Base-by-base conservation (phyloP, 371 early-diverging fungal genomes). In the Mucor circinelloides region DNA sequence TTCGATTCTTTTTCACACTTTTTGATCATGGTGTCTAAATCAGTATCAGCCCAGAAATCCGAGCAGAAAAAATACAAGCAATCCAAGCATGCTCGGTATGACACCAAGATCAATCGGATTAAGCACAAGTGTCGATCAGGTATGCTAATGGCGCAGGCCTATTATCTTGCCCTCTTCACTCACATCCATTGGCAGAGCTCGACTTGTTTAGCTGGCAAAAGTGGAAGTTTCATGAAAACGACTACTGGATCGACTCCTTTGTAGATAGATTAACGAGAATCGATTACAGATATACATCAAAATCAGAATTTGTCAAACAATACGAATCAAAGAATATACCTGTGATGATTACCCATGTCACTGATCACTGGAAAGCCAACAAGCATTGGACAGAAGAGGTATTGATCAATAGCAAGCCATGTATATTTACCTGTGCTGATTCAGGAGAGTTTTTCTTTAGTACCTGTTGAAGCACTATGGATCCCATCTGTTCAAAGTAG, bases 401-500 rank as follows among this genome's bases (percentile, higher is more conserved):
- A 77, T 55, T 58, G 3, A 0, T 17, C 0, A 30, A 17, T 17
- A 12, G 3, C 2, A 40, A 44, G 28, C 30, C 8, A 25, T 32
- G 7, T 6, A 44, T 44, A 17, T 44, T 44, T n/a, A n/a, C n/a
- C n/a, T n/a, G n/a, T n/a, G n/a, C n/a, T n/a, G n/a, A n/a, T n/a
- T n/a, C n/a, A n/a, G n/a, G n/a, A n/a, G n/a, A n/a, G n/a, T n/a
- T n/a, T n/a, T n/a, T 34, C 17, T 32, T 10, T 58, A 88, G 89
- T 75, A 77, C 15, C 78, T 90, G 32, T 30, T 82, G 21, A 75
- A 75, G 52, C 74, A 81, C 25, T 90, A 87, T 63, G 79, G 79
- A 7, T 76, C 85, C 25, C 87, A 93, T 66, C 80, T 86, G 56
- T 93, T 93, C 77, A 93, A 92, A 70, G 82, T 93, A 40, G 93